Conservation (phyloP, 2,329 filamentous ascomycete species). For the Aspergillus proliferans region DNA sequence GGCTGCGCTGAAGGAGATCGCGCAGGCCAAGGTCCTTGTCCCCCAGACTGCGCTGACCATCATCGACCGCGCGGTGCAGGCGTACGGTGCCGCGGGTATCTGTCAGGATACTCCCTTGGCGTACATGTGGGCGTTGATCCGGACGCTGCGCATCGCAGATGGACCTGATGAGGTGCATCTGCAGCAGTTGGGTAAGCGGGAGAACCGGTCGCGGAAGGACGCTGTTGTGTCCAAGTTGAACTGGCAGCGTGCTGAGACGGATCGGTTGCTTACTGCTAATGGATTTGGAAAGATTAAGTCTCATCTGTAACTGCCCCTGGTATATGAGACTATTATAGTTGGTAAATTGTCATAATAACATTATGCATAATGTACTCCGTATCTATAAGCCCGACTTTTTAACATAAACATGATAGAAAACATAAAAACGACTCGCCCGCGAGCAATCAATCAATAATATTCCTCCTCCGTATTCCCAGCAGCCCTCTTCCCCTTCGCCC, state of each 20-base stretch:
- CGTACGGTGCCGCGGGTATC: conserved; percentile 84
- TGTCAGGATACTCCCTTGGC: conserved; percentile 92
- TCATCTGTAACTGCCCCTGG: conserved; percentile 19
- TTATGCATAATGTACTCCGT: not conserved
- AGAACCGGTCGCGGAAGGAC: conserved; percentile 48
- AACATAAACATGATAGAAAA: not conserved
- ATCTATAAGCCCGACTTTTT: not conserved
- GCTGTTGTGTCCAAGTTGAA: conserved; percentile 36
- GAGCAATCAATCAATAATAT: conserved; percentile 19
- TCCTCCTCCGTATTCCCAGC: conserved; percentile 22
- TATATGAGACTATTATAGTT: not conserved
- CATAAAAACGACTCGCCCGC: conserved; percentile 14
- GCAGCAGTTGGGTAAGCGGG: conserved; percentile 49
- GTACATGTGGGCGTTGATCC: conserved; percentile 70
- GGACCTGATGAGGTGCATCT: conserved; percentile 95
- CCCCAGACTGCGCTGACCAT: conserved; percentile 75
- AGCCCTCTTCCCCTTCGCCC: conserved; percentile 27
- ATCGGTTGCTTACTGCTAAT: conserved; percentile 31
- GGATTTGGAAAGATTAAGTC: conserved; percentile 31
- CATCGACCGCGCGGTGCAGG: conserved; percentile 90
- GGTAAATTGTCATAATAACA: not conserved
- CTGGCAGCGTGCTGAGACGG: conserved; percentile 35
- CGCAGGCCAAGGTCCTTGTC: conserved; percentile 87
- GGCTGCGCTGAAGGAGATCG: conserved; percentile 84
- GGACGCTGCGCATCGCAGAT: conserved; percentile 81